These are phyloP conservation scores for Metarhizium guizhouense DNA, from an alignment of 2,329 filamentous ascomycete species.

Conservation along the genomic window DNA sequence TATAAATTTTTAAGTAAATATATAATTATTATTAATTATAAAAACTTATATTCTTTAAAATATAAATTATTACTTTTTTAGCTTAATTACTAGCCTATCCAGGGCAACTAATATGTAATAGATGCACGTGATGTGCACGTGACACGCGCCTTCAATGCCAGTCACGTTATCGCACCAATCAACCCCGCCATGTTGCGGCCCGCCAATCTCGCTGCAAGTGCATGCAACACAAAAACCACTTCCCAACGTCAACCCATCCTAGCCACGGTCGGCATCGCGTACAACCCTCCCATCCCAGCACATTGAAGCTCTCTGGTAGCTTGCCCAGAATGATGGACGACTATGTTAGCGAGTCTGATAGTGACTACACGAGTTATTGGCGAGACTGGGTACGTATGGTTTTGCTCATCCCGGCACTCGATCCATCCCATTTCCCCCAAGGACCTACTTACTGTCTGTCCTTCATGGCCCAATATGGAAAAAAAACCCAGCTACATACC, in stretches of 20 bases:
- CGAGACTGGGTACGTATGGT: constrained; percentile 80
- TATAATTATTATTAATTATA: too few relatives aligned
- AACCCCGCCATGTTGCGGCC: background rate
- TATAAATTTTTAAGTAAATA: too few relatives aligned
- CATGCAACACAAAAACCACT: background rate
- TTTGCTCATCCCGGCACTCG: background rate
- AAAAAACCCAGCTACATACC: background rate
- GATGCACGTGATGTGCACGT: too few relatives aligned
- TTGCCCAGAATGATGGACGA: constrained; percentile 66
- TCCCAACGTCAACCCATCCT: background rate
- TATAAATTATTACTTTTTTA: too few relatives aligned
- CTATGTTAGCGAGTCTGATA: constrained; percentile 95
- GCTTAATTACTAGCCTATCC: too few relatives aligned
- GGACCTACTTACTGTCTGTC: background rate
- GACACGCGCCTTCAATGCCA: background rate
- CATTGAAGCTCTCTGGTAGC: background rate
- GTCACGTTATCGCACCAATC: constrained; percentile 9
- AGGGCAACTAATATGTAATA: too few relatives aligned
- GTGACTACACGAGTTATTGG: constrained; percentile 99
- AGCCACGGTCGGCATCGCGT: background rate
- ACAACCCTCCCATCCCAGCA: constrained; percentile 1
- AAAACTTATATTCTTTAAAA: too few relatives aligned
- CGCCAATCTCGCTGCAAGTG: background rate
- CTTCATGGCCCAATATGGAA: background rate
- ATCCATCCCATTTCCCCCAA: background rate